Percentiles rank a stretch among this genome's conserved stretches.
Conservation (phyloP, 225 moss, liverwort and hornwort species). For the Bryoerythrophyllum caledonicum region DNA sequence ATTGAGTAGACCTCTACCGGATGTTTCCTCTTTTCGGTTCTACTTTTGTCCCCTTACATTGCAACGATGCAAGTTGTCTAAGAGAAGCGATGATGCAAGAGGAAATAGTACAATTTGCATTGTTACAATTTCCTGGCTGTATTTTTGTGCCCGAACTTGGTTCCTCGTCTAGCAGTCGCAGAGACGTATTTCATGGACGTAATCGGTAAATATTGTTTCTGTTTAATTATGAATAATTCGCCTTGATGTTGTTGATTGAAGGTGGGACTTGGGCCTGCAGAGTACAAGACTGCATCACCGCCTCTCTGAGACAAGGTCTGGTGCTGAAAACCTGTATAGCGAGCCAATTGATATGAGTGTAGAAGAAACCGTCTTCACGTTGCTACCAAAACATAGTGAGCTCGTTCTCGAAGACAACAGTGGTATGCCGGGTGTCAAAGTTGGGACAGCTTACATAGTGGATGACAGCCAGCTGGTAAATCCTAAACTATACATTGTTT, state of each 20-base stretch:
- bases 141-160: not conserved
- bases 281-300: constrained; percentile 77
- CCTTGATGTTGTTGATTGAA: constrained; percentile 51
- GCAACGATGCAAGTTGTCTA: too few species aligned
- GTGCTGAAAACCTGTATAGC: constrained; percentile 55
- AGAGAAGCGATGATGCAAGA: too few species aligned
- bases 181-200: not conserved
- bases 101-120: too few species aligned
- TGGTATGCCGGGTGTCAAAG: constrained; percentile 61
- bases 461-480: constrained; percentile 58
- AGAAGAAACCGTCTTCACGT: constrained; percentile 41
- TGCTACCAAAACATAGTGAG: constrained; percentile 70
- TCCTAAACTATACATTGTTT: not conserved
- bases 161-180: not conserved
- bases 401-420: constrained; percentile 58
- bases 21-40: not conserved
- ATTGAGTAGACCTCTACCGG: not conserved
- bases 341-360: constrained; percentile 62
- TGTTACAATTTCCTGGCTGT: not conserved
- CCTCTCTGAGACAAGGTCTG: constrained; percentile 49
- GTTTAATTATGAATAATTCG: constrained; percentile 15
- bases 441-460: constrained; percentile 62
- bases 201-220: not conserved
- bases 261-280: constrained; percentile 83
- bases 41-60: not conserved